phyloP scores from a whole-genome alignment of 202 grass and related monocot species.

The Elaeis oleifera region DNA sequence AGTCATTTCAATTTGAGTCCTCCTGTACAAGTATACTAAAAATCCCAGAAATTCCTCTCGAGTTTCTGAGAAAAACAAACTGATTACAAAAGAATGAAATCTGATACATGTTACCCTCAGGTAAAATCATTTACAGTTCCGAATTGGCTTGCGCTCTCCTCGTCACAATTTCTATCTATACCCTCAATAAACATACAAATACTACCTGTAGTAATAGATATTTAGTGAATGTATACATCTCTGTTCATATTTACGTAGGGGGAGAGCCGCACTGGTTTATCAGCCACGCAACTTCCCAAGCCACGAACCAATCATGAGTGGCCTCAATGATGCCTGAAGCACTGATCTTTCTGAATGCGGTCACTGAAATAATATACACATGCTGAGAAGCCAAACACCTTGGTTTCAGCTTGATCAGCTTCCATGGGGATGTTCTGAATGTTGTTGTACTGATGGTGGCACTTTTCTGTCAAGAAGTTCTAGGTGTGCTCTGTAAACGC shows the following conservation, averaged over 20 bases:
- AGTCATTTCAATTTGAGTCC: not conserved
- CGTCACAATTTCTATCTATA: constrained; percentile 44
- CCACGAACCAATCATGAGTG: not conserved
- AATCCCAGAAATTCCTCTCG: not conserved
- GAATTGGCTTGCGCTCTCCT: constrained; percentile 36
- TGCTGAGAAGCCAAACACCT: not conserved
- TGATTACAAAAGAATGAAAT: constrained; percentile 30
- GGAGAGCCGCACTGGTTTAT: constrained; percentile 2
- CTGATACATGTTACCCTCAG: constrained; percentile 30
- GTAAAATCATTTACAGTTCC: constrained; percentile 39
- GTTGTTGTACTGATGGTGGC: not conserved
- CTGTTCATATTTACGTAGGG: constrained; percentile 39
- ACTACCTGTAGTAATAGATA: constrained; percentile 45
- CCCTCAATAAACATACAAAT: constrained; percentile 32
- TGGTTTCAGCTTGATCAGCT: constrained; percentile 6
- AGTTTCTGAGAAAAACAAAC: constrained; percentile 10
- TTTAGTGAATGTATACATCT: constrained; percentile 23
- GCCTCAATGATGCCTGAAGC: constrained; percentile 13
- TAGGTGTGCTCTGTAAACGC: constrained; percentile 29
- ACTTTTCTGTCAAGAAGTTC: not conserved
- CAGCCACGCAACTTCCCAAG: not conserved
- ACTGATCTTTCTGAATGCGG: constrained; percentile 6
- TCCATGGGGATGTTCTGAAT: not conserved
- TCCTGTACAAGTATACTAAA: not conserved
- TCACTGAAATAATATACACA: not conserved